These are phyloP conservation scores for Apiotrichum siamense DNA, from an alignment of 1,284 basidiomycete species.

Conservation along the genomic window DNA sequence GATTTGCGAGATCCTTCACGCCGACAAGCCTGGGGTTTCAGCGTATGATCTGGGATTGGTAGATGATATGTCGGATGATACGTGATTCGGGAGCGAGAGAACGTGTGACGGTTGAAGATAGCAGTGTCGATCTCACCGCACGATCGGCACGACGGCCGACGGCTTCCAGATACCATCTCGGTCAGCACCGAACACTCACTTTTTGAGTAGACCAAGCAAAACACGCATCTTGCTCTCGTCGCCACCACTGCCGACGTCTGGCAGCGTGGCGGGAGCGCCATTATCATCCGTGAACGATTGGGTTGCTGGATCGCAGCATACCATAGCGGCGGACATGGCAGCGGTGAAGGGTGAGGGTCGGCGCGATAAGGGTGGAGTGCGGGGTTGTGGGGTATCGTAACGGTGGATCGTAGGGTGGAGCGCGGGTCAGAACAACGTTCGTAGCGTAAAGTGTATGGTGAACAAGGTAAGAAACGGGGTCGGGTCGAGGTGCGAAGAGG, in stretches of 20 bases:
- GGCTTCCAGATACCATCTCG: background rate
- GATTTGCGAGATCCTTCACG: conserved; percentile 83
- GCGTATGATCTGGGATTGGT: background rate
- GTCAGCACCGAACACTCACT: conserved; percentile 63
- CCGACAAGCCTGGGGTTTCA: conserved; percentile 45
- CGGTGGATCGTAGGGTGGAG: background rate
- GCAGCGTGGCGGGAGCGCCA: conserved; percentile 56
- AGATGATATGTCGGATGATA: too few relatives aligned
- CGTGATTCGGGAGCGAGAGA: too few relatives aligned
- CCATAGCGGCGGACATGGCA: background rate
- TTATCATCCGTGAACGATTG: conserved; percentile 42
- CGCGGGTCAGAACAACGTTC: too few relatives aligned
- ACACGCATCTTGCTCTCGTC: conserved; percentile 87
- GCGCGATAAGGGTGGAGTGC: background rate
- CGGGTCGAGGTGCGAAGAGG: background rate
- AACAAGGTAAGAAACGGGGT: too few relatives aligned
- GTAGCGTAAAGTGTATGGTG: too few relatives aligned
- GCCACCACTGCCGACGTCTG: conserved; percentile 65
- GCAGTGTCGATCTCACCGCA: background rate
- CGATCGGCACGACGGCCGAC: background rate
- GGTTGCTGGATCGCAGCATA: conserved; percentile 14
- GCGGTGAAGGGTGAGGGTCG: background rate
- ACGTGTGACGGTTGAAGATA: background rate
- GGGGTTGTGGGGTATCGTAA: background rate
- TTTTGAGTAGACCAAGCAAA: conserved; percentile 79